Evolutionary conservation across 352 stramenopile genomes (phyloP), one percentile per base, ranked within the genome.

Genomic region (Stramenopiles sp.): DNA sequence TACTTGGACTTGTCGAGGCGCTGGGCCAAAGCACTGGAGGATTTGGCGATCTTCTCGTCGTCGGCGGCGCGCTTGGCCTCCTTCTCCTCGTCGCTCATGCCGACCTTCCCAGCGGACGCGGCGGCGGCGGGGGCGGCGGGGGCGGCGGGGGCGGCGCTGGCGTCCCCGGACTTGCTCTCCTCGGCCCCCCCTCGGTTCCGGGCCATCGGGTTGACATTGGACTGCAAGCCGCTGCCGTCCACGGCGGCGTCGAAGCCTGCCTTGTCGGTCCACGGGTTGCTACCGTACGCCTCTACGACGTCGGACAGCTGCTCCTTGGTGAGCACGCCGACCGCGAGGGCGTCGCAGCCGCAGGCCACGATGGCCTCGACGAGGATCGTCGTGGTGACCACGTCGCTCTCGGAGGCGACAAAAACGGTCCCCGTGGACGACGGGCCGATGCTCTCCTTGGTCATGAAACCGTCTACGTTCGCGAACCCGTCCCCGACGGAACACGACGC

Each of bases 31-130:
- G 6, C 33, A 33, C 35, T 71, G 2, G 53, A 71, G 2, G 53
- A 31, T 71, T 71, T 71, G 53, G 33, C 33, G 12, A 71, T 71
- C 35, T 71, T 71, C 12, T 71, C 53, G 12, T 71, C 53, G 53
- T 71, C 53, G 31, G 33, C 53, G 12, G 53, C 53, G 4, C 33
- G 6, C 53, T 71, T 71, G 33, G 33, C 35, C 2, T 2, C 12
- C 35, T 71, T 71, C 53, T 53, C 43, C 43, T 53, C 43, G 43
- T 53, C 43, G 12, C 12, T 18, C 43, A 53, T 53, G 43, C 43
- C 43, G 12, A 53, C 43, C 43, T 53, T 53, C 43, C 12, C 43
- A 53, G 43, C 25, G 12, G 43, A 12, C 25, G 12, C 43, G 12
- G 43, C 12, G 12, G 43, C 25, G 12, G 12, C 25, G 43, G 12